Conservation (phyloP, 441 rosid species). For the Bocquillonia castaneifolia region DNA sequence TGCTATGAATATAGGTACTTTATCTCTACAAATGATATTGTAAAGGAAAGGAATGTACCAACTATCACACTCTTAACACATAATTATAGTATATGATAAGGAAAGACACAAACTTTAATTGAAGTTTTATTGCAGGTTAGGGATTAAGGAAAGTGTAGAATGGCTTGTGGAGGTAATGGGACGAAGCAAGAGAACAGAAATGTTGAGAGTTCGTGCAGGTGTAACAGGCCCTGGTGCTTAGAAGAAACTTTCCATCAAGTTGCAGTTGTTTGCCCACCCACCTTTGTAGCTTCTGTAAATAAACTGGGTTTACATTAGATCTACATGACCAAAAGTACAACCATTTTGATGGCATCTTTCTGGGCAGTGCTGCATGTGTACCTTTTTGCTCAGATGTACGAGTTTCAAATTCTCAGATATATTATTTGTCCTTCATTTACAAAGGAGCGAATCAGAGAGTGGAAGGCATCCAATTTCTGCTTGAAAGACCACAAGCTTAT, state of each 20-base stretch:
- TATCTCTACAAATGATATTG: not conserved
- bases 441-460: not conserved
- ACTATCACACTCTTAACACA: not conserved
- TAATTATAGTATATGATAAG: not conserved
- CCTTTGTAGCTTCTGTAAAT: constrained; percentile 50
- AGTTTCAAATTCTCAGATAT: not conserved
- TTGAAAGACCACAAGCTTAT: not conserved
- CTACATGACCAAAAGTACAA: constrained; percentile 28
- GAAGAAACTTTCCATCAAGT: constrained; percentile 21
- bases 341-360: constrained; percentile 9
- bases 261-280: constrained; percentile 21
- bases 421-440: not conserved
- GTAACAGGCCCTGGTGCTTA: constrained; percentile 36
- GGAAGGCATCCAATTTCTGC: not conserved
- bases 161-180: constrained; percentile 92
- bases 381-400: not conserved
- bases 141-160: constrained; percentile 80
- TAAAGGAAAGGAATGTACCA: not conserved
- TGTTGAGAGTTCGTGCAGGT: constrained; percentile 67
- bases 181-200: constrained; percentile 95
- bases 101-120: not conserved
- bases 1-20: not conserved
- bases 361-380: constrained; percentile 2
- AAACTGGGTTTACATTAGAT: constrained; percentile 34
- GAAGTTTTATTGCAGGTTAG: constrained; percentile 50